Evolutionary conservation across 805 yeast genomes (phyloP), one percentile per base, ranked within the genome.

Genomic region (Metschnikowia lochheadii): DNA sequence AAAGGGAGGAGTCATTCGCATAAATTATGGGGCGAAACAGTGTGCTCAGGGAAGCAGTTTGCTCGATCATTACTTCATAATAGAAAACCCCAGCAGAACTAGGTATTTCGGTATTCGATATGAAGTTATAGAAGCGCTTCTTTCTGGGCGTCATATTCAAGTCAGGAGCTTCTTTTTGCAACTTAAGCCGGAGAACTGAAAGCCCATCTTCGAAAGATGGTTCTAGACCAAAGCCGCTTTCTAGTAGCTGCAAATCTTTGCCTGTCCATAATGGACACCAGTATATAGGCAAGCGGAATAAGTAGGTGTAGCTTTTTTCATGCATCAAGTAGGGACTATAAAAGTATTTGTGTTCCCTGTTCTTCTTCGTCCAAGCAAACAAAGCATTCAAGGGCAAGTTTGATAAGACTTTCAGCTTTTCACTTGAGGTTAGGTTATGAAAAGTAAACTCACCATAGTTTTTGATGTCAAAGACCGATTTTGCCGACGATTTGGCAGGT

Each of bases 241-340:
- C 64, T 26, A 72, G 52, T 29, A 53, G 53, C 13, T 51, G 56
- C 32, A 68, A 55, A 45, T 57, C 57, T 17, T 61, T 56, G 14
- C 55, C 61, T 4, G 68, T 61, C 10, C 68, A 59, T n/a, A 73
- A 52, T 7, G 77, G 75, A 2, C 63, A 59, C 77, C 78, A 73
- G 17, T 69, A 65, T 49, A 66, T 56, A 1, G 77, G 77, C 35
- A 73, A 61, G 0, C 67, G 61, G 48, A 68, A 67, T 20, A 65
- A 58, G 40, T 66, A 69, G 34, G 54, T 54, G 5, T 57, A 55
- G 17, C 53, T 61, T 21, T 53, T 51, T 7, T 58, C 63, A 21
- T 63, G 56, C 54, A 70, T 52, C 48, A 68, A 63, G 41, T 70
- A 65, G 14, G 66, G 59, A 3, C 66, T 64, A 45, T 57, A 57